Conservation (phyloP, 441 rosid genomes). For the Dalechampia spathulata region DNA sequence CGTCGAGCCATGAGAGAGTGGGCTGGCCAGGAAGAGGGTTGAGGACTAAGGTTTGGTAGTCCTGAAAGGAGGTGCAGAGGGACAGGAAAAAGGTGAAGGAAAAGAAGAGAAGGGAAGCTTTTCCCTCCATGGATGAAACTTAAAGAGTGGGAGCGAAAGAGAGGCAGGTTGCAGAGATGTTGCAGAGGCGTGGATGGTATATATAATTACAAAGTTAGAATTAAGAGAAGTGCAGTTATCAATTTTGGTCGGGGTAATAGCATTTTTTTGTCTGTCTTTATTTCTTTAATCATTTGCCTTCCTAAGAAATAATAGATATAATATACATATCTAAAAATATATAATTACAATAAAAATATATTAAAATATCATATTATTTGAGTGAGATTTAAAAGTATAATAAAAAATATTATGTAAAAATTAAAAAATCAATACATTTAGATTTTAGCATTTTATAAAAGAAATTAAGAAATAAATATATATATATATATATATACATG, state of each 20-base stretch:
- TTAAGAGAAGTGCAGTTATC: neutral
- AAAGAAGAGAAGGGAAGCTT: conserved; percentile 22
- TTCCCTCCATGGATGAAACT: conserved; percentile 30
- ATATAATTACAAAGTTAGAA: conserved; percentile 8
- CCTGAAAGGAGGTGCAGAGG: conserved; percentile 15
- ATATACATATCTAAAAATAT: too few species aligned
- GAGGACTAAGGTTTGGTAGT: conserved; percentile 38
- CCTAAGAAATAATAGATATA: too few species aligned
- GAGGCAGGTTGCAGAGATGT: neutral
- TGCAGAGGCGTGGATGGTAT: conserved; percentile 10
- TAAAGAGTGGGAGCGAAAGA: neutral
- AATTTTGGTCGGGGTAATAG: conserved; percentile 7
- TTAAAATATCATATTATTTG: too few species aligned
- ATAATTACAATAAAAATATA: too few species aligned
- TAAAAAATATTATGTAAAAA: too few species aligned
- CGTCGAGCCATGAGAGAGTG: conserved; percentile 32
- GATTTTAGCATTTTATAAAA: too few species aligned
- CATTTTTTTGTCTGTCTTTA: neutral
- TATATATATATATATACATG: too few species aligned
- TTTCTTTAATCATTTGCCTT: too few species aligned
- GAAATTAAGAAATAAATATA: too few species aligned
- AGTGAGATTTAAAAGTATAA: too few species aligned
- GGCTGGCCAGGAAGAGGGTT: conserved; percentile 43
- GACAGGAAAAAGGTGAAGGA: conserved; percentile 21
- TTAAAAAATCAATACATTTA: too few species aligned